Base-by-base conservation (phyloP, 257 asterid species). In the Perilla frutescens region DNA sequence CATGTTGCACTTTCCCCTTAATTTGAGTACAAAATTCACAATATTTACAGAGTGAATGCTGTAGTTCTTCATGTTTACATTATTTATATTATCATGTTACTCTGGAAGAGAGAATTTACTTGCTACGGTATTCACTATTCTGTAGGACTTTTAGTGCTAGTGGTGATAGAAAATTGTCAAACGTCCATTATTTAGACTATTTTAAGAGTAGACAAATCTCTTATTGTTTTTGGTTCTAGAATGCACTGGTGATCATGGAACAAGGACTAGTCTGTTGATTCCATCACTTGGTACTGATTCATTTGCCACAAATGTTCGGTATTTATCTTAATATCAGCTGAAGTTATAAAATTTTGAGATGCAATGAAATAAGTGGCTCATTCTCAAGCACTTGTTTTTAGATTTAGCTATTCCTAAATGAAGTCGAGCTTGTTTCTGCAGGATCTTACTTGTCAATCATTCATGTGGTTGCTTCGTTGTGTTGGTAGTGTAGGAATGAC, bases 21-120 rank as follows among this genome's bases (percentile, higher is more conserved):
- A 61, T 65, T n/a, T 70, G 68, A 51, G 47, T 47, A 1, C 20
- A 61, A 13, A 51, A 48, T 34, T 62, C 3, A 36, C 26, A 64
- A 20, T 29, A 45, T 64, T 7, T 4, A 8, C 70, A n/a, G 10
- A 63, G 45, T 41, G 56, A 51, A 73, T 26, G 44, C 60, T 58
- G 34, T 71, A 34, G 50, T 9, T 55, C 65, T 66, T 60, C 70
- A 73, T 78, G 50, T 51, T 49, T 73, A 31, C n/a, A n/a, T n/a
- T n/a, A 41, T 11, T 51, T 68, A 55, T 57, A 58, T 44, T 45
- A 67, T 49, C 56, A 41, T 62, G 68, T 39, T 71, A 45, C 34
- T 13, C 47, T 13, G 44, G 37, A 45, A n/a, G 53, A 39, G 43
- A 49, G 41, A 71, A 54, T 4, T 44, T 8, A 15, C 44, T 32